Base-by-base conservation (phyloP, 148 eudicot species). In the Cornus florida region DNA sequence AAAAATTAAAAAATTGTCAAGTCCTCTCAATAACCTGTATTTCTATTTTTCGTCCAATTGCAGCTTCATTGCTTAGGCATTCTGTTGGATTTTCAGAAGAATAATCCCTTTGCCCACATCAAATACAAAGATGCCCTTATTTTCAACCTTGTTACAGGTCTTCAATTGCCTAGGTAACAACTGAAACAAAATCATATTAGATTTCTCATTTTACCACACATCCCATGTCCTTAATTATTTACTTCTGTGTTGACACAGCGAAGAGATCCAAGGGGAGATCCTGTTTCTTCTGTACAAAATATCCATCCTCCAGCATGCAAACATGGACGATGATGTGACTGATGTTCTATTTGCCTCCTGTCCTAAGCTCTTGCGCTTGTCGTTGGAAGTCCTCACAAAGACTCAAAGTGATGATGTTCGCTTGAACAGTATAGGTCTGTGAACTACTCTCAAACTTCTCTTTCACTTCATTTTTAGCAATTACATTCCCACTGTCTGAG, bases 21-120 rank as follows among this genome's bases (percentile, higher is more conserved):
- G 66, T 53, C 17, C 17, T 14, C 17, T 53, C 11, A 22, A 41
- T 20, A 16, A 59, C 6, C 4, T 62, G 38, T 33, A 6, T 35
- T 43, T 66, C 57, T 24, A 41, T 72, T 6, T 76, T 57, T 81
- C n/a, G 28, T 64, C 77, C 56, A 60, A 41, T 73, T 86, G 79
- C 82, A 96, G 99, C 89, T 96, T 67, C 99, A 96, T 76, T 96
- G 99, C 88, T 86, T 96, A 66, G 99, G 99, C 67, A 81, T 90
- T 83, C 95, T 96, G 69, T 87, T 96, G 88, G 88, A 88, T 82
- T 80, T 79, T 77, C 88, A 90, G 83, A 85, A 80, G 75, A 78
- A 74, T 71, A 78, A 85, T 72, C 84, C 90, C 43, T 91, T 85
- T 77, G 73, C 74, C 6, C 82, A 83, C 82, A 84, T 93, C 75